phyloP scores from a whole-genome alignment of 164 flowering plant genomes.

The Dillenia turbinata region DNA sequence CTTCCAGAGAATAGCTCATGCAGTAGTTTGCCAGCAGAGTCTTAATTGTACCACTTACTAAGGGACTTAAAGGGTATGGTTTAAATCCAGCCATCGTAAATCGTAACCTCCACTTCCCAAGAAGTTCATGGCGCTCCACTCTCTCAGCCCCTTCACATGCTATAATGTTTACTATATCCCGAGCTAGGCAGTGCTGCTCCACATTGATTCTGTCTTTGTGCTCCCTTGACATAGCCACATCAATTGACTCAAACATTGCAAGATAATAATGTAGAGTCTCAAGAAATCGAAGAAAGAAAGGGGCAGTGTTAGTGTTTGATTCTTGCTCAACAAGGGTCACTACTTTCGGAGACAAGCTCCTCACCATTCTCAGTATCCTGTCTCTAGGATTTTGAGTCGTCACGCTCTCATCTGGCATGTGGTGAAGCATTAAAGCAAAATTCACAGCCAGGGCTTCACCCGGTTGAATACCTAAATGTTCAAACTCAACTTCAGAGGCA shows the following conservation, averaged over 20 bases:
- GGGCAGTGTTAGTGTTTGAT: conserved; percentile 60
- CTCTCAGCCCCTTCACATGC: conserved; percentile 86
- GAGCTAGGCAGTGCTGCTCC: conserved; percentile 80
- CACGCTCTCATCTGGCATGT: conserved; percentile 81
- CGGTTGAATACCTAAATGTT: conserved; percentile 35
- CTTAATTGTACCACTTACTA: conserved; percentile 56
- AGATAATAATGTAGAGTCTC: conserved; percentile 53
- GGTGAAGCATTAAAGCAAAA: conserved; percentile 66
- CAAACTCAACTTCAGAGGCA: conserved; percentile 41
- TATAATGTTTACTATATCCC: conserved; percentile 69
- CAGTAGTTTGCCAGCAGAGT: conserved; percentile 45
- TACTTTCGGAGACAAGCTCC: conserved; percentile 70
- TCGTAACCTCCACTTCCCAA: conserved; percentile 64
- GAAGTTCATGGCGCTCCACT: conserved; percentile 69
- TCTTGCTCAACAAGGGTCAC: conserved; percentile 88
- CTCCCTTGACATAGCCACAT: conserved; percentile 56
- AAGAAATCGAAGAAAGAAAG: conserved; percentile 55
- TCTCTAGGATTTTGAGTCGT: conserved; percentile 65
- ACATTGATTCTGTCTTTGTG: conserved; percentile 61
- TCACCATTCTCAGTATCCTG: conserved; percentile 56
- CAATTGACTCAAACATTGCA: conserved; percentile 78
- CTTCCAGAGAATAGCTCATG: conserved; percentile 53
- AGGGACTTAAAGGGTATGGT: conserved; percentile 59
- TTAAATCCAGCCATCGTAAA: conserved; percentile 68
- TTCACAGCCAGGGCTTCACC: conserved; percentile 77